A percentile compares a stretch with the other conserved stretches of the same genome.
These are phyloP conservation scores for Xerocomus potaroensis DNA, from an alignment of 768 basidiomycete species.

Conservation along the genomic window DNA sequence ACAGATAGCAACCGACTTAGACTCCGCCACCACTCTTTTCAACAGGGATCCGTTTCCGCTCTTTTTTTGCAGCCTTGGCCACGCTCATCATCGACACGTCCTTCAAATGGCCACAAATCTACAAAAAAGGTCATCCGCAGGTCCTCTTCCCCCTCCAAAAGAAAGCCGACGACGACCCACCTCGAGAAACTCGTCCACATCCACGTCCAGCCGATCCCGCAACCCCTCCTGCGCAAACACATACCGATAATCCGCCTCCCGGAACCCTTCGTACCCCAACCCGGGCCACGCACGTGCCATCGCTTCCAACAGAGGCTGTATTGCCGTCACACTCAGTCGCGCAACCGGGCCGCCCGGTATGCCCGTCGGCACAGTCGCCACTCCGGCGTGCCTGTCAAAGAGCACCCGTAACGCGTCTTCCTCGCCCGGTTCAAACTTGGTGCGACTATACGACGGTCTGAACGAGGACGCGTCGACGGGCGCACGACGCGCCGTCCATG, in stretches of 20 bases:
- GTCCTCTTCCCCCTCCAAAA: neutral
- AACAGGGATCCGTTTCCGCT: slow-evolving; percentile 48
- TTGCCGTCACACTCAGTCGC: slow-evolving; percentile 37
- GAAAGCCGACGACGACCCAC: slow-evolving; percentile 36
- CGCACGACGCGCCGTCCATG: neutral
- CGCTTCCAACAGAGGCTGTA: slow-evolving; percentile 42
- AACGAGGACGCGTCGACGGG: slow-evolving; percentile 5
- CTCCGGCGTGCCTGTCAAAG: slow-evolving; percentile 25
- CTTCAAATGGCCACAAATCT: slow-evolving; percentile 75
- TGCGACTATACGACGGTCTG: slow-evolving; percentile 38
- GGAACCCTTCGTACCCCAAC: slow-evolving; percentile 55
- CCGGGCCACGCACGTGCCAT: slow-evolving; percentile 34
- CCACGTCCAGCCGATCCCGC: slow-evolving; percentile 48
- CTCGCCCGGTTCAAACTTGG: slow-evolving; percentile 52
- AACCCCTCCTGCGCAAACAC: slow-evolving; percentile 77
- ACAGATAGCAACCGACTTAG: neutral
- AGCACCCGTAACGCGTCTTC: slow-evolving; percentile 38
- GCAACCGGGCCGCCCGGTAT: slow-evolving; percentile 1
- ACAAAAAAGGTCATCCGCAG: neutral
- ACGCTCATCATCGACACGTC: slow-evolving; percentile 51
- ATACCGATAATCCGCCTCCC: slow-evolving; percentile 63
- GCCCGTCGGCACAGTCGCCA: neutral
- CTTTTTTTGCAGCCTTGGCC: slow-evolving; percentile 30
- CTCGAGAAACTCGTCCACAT: slow-evolving; percentile 87
- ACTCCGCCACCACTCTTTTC: slow-evolving; percentile 31